Percentiles rank a stretch among this genome's conserved stretches.
Evolutionary conservation across 2,329 filamentous ascomycete species (phyloP).

Genomic region (Beauveria asiatica): DNA sequence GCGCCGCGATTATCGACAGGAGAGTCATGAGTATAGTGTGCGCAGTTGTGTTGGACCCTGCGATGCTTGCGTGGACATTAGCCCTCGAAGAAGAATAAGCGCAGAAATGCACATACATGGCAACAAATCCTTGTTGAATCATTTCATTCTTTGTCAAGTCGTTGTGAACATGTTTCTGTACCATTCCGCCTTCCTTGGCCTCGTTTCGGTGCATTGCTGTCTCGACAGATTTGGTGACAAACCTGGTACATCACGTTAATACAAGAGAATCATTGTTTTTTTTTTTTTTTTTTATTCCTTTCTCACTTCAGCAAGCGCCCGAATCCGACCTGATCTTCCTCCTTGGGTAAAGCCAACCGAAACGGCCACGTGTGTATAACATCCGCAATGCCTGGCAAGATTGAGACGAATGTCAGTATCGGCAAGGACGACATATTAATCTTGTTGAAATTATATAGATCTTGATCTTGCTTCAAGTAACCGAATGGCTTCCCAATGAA

Average conservation of each 20-base stretch:
- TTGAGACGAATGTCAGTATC: constrained; percentile 28
- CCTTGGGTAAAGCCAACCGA: constrained; percentile 24
- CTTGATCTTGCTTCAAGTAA: constrained; percentile 39
- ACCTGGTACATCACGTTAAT: constrained; percentile 11
- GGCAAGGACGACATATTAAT: constrained; percentile 34
- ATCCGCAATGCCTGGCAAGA: constrained; percentile 28
- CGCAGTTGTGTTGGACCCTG: constrained; percentile 53
- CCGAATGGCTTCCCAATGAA: constrained; percentile 45
- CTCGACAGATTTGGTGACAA: constrained; percentile 20
- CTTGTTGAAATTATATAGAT: constrained; percentile 37
- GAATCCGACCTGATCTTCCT: constrained; percentile 30
- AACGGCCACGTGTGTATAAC: constrained; percentile 30
- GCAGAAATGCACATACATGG: constrained; percentile 23
- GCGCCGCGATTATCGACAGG: constrained; percentile 40
- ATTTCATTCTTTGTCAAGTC: constrained; percentile 28
- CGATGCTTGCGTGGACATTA: constrained; percentile 36
- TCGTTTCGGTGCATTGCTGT: constrained; percentile 17
- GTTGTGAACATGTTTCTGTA: constrained; percentile 30
- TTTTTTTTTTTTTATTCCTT: rapidly evolving
- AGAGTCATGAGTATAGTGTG: constrained; percentile 43
- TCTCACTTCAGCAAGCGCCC: constrained; percentile 30
- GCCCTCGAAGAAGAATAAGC: not conserved
- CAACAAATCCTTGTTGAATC: constrained; percentile 30
- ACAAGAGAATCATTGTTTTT: not conserved
- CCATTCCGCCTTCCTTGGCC: constrained; percentile 25